A percentile compares a stretch with the other conserved stretches of the same genome.
Conservation (phyloP, 2,329 filamentous ascomycete genomes). For the Epichloe typhina region DNA sequence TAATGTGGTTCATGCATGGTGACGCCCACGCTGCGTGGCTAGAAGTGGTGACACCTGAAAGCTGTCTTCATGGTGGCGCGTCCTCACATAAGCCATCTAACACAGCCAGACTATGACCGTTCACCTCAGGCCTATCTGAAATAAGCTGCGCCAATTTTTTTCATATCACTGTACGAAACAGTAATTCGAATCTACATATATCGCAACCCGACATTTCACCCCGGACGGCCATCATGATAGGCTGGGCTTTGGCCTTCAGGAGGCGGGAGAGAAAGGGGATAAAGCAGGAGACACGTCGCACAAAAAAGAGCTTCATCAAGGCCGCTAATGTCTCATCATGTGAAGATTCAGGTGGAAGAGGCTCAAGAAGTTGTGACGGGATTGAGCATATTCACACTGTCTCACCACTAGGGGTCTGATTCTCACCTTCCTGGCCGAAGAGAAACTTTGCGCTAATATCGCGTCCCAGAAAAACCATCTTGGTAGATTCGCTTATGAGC, state of each 20-base stretch:
- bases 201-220: not conserved
- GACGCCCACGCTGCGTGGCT: too few species aligned
- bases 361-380: not conserved
- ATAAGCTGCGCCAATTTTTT: too few species aligned
- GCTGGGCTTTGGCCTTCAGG: not conserved
- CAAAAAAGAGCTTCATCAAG: not conserved
- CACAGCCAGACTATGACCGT: too few species aligned
- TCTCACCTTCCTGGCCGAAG: not conserved
- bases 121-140: too few species aligned
- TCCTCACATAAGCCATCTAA: too few species aligned
- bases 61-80: too few species aligned
- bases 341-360: not conserved
- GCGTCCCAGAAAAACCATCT: slow-evolving; percentile 6
- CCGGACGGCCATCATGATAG: not conserved
- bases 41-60: too few species aligned
- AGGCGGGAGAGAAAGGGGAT: not conserved
- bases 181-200: too few species aligned
- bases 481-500: slow-evolving; percentile 6
- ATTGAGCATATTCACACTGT: not conserved
- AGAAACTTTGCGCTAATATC: too few species aligned
- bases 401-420: not conserved
- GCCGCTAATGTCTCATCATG: not conserved
- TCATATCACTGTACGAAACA: too few species aligned
- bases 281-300: not conserved
- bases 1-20: too few species aligned